Evolutionary conservation across 1,284 basidiomycete genomes (phyloP), one percentile per base, ranked within the genome.

Genomic region (Malassezia yamatoensis): DNA sequence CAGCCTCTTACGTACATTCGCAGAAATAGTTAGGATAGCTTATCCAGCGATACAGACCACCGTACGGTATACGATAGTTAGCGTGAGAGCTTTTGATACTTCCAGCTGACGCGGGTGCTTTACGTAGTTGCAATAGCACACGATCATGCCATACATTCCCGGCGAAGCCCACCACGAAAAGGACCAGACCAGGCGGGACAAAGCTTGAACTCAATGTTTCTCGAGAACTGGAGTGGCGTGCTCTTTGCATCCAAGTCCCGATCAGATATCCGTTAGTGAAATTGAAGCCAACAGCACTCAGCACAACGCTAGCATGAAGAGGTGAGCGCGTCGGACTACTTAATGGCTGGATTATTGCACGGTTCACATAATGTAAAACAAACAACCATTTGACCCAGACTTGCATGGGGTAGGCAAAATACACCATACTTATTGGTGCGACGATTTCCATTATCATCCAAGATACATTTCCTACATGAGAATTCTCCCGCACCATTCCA

Each of bases 11-110:
- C 68, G 58, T 53, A 71, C 79, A 94, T 75, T 93, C 90, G 76
- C 85, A 89, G 48, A 90, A 78, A 75, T 94, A 94, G 76, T 94
- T 90, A 1, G 90, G 90, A 76, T 84, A 91, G n/a, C 88, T 88
- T 62, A 94, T 79, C 70, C 81, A 83, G 46, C 76, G 69, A 78
- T 87, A 94, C 33, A 93, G 77, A 4, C 83, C 83, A 0, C 89
- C 90, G 50, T 83, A 79, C 0, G 90, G 90, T 59, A 94, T 84
- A 4, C 83, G 83, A 72, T 94, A 94, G 75, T 84, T 79, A 3
- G 45, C 15, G 1, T 36, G 3, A 1, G n/a, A 18, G 5, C 16
- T 37, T 12, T 21, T 45, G 10, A 53, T 33, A 6, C 41, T 37
- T 34, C 38, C 10, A 9, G 20, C 55, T 2, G 42, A 32, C 3